Percentiles rank a stretch among this genome's conserved stretches.
Evolutionary conservation across 331 rosid genomes (phyloP).

Genomic region (Malus hybrid): DNA sequence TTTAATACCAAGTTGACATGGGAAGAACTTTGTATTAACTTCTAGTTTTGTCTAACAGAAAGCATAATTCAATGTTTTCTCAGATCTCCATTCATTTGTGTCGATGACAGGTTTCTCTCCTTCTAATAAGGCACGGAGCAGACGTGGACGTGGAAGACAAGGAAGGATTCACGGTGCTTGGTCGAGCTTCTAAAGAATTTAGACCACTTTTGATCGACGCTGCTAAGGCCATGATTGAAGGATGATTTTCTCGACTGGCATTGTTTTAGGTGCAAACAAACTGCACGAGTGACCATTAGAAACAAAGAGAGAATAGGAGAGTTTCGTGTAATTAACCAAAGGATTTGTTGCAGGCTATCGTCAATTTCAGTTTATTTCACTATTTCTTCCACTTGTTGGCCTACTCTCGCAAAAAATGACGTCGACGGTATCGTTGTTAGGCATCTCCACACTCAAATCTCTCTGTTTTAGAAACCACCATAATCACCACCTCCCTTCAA

Average conservation of each 20-base stretch:
- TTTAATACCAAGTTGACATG: neutral
- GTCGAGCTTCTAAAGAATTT: constrained; percentile 64
- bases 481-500: constrained; percentile 4
- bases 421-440: neutral
- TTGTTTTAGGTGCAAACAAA: neutral
- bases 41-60: neutral
- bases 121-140: constrained; percentile 88
- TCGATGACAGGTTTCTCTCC: constrained; percentile 56
- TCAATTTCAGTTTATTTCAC: neutral
- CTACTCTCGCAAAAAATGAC: neutral
- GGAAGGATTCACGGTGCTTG: constrained; percentile 95
- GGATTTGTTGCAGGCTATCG: neutral
- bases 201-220: constrained; percentile 64
- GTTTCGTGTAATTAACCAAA: neutral
- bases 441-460: neutral
- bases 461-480: neutral
- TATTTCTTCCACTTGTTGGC: neutral
- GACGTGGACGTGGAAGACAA: constrained; percentile 81
- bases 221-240: constrained; percentile 86
- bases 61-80: neutral
- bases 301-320: neutral
- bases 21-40: neutral
- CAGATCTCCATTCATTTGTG: neutral
- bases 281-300: neutral
- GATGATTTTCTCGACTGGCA: constrained; percentile 13